These are phyloP conservation scores for Termitomyces sp. DNA, from an alignment of 768 basidiomycete genomes.

Conservation along the genomic window DNA sequence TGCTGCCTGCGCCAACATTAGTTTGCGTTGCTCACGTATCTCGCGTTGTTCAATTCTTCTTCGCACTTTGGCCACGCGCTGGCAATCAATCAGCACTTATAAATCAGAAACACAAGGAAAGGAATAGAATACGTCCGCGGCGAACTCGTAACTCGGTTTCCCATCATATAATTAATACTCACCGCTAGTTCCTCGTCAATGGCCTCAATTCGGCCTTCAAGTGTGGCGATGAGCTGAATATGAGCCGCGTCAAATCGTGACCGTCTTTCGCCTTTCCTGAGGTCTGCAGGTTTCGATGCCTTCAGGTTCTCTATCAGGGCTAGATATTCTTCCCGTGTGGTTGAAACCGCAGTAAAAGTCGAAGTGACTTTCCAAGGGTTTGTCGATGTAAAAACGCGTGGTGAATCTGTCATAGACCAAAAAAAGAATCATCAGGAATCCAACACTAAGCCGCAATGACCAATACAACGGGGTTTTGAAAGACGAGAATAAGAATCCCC, in stretches of 20 bases:
- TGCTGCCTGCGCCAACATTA: constrained; percentile 67
- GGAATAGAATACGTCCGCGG: background rate
- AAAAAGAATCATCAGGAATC: constrained; percentile 22
- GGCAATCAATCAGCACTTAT: constrained; percentile 7
- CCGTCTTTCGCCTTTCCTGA: constrained; percentile 42
- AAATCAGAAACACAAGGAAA: constrained; percentile 1
- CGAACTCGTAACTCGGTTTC: background rate
- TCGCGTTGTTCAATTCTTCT: constrained; percentile 71
- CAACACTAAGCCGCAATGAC: constrained; percentile 28
- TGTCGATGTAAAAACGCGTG: constrained; percentile 76
- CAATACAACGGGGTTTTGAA: constrained; percentile 34
- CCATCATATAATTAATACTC: constrained; percentile 41
- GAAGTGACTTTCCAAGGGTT: constrained; percentile 90
- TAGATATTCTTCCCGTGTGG: constrained; percentile 72
- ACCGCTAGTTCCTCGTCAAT: constrained; percentile 72
- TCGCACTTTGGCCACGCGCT: constrained; percentile 70
- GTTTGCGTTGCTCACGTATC: constrained; percentile 59
- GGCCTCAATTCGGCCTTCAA: constrained; percentile 59
- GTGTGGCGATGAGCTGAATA: constrained; percentile 48
- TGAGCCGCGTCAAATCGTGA: constrained; percentile 59
- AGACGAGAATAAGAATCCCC: constrained; percentile 38
- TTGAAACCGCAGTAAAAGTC: constrained; percentile 66
- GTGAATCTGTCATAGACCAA: constrained; percentile 56
- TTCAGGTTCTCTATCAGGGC: constrained; percentile 59
- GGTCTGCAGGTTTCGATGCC: constrained; percentile 35